Evolutionary conservation across 73 alveolate genomes (phyloP), one percentile per base, ranked within the genome.

Genomic region (Blepharisma japonicum): DNA sequence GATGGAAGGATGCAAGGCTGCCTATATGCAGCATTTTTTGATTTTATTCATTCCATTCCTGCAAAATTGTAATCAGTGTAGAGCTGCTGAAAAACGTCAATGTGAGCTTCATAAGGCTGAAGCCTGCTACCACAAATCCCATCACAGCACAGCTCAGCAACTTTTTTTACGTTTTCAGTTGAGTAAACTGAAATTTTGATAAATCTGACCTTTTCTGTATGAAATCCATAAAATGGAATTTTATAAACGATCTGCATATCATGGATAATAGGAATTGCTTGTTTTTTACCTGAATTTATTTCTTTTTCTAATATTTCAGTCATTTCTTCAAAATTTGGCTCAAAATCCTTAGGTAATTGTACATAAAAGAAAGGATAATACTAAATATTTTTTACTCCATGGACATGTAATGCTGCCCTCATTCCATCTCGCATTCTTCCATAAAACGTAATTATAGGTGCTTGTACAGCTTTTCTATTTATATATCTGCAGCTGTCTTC

Each of bases 81-180:
- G 77, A 94, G 91, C 71, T 94, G 96, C 85, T 86, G 87, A 71
- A 80, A 77, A 80, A 83, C 86, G 55, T 94, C 74, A 8, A 94
- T 77, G 77, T 94, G 98, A 11, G 97, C 98, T 82, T 94, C 98
- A 81, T 71, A 94, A n/a, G 96, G 94, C 87, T 94, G 94, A 56
- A 89, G 71, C 20, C 79, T 45, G 39, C 9, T 56, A 48, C 88
- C 92, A 47, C 79, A 66, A 38, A 94, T 78, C 0, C 72, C 68
- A 14, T 94, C 95, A 25, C 83, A 83, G 67, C 77, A 56, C 46
- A 91, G 79, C 77, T 76, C 88, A 71, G 86, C 86, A 55, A 89
- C 81, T 67, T 81, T 82, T 67, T 86, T 88, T 0, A 91, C 66
- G 74, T 82, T 72, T 38, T 55, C 77, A 6, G 95, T 89, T 68